Evolutionary conservation across 805 yeast species (phyloP).

Genomic region (Isabelozyma heimii): DNA sequence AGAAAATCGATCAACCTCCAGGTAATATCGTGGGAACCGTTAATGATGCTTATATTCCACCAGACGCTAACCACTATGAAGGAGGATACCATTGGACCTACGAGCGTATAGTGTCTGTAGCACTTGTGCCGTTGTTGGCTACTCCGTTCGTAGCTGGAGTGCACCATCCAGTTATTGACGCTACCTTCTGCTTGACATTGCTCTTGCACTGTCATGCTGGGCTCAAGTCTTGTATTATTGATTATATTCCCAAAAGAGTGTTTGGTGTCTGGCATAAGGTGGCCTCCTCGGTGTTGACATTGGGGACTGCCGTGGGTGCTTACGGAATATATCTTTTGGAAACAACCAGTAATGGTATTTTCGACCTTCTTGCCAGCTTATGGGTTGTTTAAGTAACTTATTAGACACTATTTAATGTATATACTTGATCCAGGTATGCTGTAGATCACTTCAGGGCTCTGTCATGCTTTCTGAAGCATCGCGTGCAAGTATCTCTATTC

Average conservation of each 20-base stretch:
- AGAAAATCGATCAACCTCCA: slow-evolving; percentile 75
- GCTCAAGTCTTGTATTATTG: slow-evolving; percentile 85
- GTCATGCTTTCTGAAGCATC: too few relatives aligned
- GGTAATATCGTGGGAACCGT: slow-evolving; percentile 92
- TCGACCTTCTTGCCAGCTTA: slow-evolving; percentile 57
- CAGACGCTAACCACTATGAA: slow-evolving; percentile 59
- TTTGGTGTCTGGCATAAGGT: slow-evolving; percentile 74
- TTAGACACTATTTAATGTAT: background rate
- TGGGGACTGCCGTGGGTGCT: slow-evolving; percentile 68
- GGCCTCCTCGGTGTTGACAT: slow-evolving; percentile 64
- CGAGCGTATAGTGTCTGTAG: slow-evolving; percentile 69
- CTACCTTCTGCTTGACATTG: slow-evolving; percentile 61
- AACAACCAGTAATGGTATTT: slow-evolving; percentile 76
- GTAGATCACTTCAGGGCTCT: too few relatives aligned
- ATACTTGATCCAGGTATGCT: background rate
- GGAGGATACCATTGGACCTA: slow-evolving; percentile 95
- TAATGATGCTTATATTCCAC: slow-evolving; percentile 79
- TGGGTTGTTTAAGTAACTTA: slow-evolving; percentile 49
- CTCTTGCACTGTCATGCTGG: slow-evolving; percentile 84
- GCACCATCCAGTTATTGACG: slow-evolving; percentile 66
- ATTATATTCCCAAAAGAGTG: slow-evolving; percentile 84
- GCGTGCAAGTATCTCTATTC: too few relatives aligned
- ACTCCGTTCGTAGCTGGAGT: slow-evolving; percentile 78
- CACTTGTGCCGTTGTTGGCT: slow-evolving; percentile 73
- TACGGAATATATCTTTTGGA: slow-evolving; percentile 83